Base-by-base conservation (phyloP, 352 stramenopile genomes). In the Phytophthora quininea region DNA sequence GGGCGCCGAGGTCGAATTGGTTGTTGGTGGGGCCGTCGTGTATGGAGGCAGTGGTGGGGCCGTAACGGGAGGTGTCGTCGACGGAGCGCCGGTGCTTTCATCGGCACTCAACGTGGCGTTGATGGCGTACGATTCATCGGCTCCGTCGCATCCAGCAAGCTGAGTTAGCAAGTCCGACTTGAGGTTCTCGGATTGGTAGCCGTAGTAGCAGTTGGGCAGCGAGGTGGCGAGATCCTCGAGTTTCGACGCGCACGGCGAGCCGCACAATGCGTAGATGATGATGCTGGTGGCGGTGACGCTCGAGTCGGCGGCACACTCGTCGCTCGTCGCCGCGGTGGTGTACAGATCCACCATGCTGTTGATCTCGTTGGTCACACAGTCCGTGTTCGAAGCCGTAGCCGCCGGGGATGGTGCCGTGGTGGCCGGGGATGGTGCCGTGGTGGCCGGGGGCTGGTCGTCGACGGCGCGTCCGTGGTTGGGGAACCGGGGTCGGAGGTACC, bases 381-480 rank as follows among this genome's bases (percentile, higher is more conserved):
- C 40, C 40, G 53, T 56, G 48, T 50, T 64, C 29, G 47, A 61
- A 32, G 38, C 47, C 19, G 53, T n/a, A 64, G 32, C 42, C 15
- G 47, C 48, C 15, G 48, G 49, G 5, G 50, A 67, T 11, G 51
- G 64, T 30, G n/a, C n/a, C n/a, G n/a, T n/a, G n/a, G n/a, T n/a
- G n/a, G n/a, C n/a, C n/a, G n/a, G n/a, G n/a, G n/a, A n/a, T n/a
- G n/a, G n/a, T n/a, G 58, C 19, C 19, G 19, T 24, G 19, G 19
- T 24, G 19, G 19, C 19, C 2, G 57, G 69, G 12, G 80, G 12
- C 60, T 73, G 60, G 82, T 85, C n/a, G 32, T 70, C 24, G 64
- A 51, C 31, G 60, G 60, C 10, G 51, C 37, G 6, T 49, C 14
- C 3, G 64, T 64, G 29, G 47, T 64, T 19, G 58, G 38, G 1